Conservation (phyloP, 495 filamentous ascomycete genomes). For the Penicillium ochrochloron region DNA sequence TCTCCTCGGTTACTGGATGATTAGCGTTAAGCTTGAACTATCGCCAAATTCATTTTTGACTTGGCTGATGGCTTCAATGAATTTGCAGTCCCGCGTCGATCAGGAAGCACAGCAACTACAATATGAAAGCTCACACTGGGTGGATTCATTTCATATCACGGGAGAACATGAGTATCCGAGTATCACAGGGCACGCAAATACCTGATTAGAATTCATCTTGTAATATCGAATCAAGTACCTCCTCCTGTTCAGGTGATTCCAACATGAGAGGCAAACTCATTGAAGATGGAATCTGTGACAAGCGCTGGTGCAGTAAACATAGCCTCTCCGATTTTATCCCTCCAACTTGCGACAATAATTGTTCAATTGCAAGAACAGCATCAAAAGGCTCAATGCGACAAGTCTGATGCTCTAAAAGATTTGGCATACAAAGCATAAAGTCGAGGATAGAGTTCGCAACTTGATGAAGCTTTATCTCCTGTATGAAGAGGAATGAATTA, state of each 20-base stretch:
- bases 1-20: too few species aligned
- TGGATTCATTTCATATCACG: too few species aligned
- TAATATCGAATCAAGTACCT: neutral
- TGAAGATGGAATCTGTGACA: slow-evolving; percentile 15
- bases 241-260: slow-evolving; percentile 2
- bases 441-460: slow-evolving; percentile 26
- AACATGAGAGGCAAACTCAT: slow-evolving; percentile 4
- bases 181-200: too few species aligned
- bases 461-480: slow-evolving; percentile 17
- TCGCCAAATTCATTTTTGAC: too few species aligned
- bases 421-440: slow-evolving; percentile 20
- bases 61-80: too few species aligned
- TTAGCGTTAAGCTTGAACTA: too few species aligned
- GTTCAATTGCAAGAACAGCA: slow-evolving; percentile 19
- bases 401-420: slow-evolving; percentile 13
- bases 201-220: neutral
- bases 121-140: too few species aligned
- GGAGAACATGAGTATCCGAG: too few species aligned
- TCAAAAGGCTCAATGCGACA: slow-evolving; percentile 20
- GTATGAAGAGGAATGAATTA: slow-evolving; percentile 12
- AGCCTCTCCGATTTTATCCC: slow-evolving; percentile 17
- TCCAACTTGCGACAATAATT: slow-evolving; percentile 16
- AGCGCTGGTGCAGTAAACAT: slow-evolving; percentile 9
- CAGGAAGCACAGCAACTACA: too few species aligned
- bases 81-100: too few species aligned